Evolutionary conservation across 2,329 filamentous ascomycete genomes (phyloP), one percentile per base, ranked within the genome.

Genomic region (Epichloe uncinata): DNA sequence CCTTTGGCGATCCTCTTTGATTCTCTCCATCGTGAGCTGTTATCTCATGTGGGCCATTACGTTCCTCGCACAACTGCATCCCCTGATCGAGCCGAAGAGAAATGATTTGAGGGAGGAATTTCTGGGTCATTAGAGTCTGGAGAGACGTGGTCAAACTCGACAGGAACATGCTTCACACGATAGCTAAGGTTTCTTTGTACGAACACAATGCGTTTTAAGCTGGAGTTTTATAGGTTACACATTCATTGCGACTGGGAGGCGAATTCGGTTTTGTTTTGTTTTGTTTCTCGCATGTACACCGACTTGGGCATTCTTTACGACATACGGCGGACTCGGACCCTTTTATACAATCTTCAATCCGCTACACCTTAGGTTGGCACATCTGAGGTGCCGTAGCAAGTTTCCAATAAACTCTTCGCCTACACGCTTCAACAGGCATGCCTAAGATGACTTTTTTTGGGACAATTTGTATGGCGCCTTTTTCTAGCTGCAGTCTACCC

Each of bases 11-110:
- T 95, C 88, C 47, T 93, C 89, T 51, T 78, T 97, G 59, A 86
- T 97, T 63, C 83, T 97, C 54, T 85, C 87, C 41, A 87, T 95
- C 61, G 78, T 84, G 61, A 85, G 86, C 69, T 96, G 90, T 74
- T 98, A 95, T 71, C 77, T 97, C 59, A 97, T 98, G 91, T 98
- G 93, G 93, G 89, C 87, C 47, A 87, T 97, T 63, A 95, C 90
- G 5, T 95, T 97, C 72, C 78, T 97, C 53, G 87, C 93, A 53
- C 93, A 98, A 74, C 84, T 90, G 65, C 82, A 98, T 68, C 93
- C 93, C 41, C 79, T 98, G 63, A 95, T 97, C 69, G 75, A 73
- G 59, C 91, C 91, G 55, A 79, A 80, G 70, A 82, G 87, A 64
- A 73, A 71, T 60, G 78, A 84, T 60, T 51, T 93, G 58, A 75